Percentiles rank a stretch among this genome's conserved stretches.
These are phyloP conservation scores for Edaphochlamys debaryana DNA, from an alignment of 139 green algal genomes.

Conservation along the genomic window DNA sequence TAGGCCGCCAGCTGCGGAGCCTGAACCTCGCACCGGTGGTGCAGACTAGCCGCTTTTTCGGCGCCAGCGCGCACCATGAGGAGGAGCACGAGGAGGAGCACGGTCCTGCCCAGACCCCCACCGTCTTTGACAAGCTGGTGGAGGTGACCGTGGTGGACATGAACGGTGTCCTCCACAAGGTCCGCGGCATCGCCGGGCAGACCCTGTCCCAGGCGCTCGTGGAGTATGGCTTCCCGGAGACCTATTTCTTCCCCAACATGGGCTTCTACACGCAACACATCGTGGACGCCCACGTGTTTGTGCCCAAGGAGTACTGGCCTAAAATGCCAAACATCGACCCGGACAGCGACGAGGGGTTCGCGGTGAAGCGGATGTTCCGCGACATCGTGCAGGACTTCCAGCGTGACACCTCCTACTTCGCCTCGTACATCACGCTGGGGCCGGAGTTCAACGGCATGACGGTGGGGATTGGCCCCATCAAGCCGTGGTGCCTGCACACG, in stretches of 20 bases:
- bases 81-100: slow-evolving; percentile 41
- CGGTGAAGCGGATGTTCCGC: slow-evolving; percentile 62
- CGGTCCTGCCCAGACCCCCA: slow-evolving; percentile 46
- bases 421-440: slow-evolving; percentile 48
- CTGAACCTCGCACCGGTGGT: slow-evolving; percentile 12
- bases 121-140: slow-evolving; percentile 70
- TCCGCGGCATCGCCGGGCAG: slow-evolving; percentile 53
- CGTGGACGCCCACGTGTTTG: slow-evolving; percentile 48
- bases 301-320: slow-evolving; percentile 48
- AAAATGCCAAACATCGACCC: slow-evolving; percentile 52
- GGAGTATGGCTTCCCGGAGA: slow-evolving; percentile 57
- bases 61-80: slow-evolving; percentile 31
- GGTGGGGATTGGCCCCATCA: slow-evolving; percentile 58
- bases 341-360: slow-evolving; percentile 42
- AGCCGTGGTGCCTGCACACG: slow-evolving; percentile 58
- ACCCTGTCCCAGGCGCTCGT: slow-evolving; percentile 52
- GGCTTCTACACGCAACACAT: slow-evolving; percentile 65
- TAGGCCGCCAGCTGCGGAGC: slow-evolving; percentile 32
- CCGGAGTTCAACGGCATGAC: slow-evolving; percentile 54
- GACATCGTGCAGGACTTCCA: slow-evolving; percentile 62
- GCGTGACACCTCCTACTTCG: slow-evolving; percentile 57
- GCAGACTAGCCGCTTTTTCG: slow-evolving; percentile 18
- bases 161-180: slow-evolving; percentile 57
- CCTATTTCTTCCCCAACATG: slow-evolving; percentile 66
- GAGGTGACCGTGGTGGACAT: slow-evolving; percentile 66